A percentile compares a stretch with the other conserved stretches of the same genome.
Evolutionary conservation across 1,284 basidiomycete species (phyloP).

Genomic region (Puccinia polysora): DNA sequence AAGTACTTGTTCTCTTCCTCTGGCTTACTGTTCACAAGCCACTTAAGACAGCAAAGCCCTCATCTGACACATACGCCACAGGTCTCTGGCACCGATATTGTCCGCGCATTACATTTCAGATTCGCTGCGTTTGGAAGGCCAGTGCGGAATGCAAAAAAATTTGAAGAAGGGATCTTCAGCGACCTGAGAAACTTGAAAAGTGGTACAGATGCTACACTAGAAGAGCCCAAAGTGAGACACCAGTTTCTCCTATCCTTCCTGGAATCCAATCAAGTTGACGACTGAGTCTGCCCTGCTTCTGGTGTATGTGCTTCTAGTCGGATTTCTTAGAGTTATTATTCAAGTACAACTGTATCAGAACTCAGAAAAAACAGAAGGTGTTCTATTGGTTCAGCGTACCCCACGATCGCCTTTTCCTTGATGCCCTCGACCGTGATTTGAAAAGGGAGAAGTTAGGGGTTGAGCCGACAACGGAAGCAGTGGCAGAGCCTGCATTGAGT

Average conservation of each 20-base stretch:
- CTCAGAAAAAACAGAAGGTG: slow-evolving; percentile 91
- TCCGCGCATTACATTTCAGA: slow-evolving; percentile 78
- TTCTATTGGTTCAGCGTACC: slow-evolving; percentile 69
- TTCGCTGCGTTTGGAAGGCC: slow-evolving; percentile 77
- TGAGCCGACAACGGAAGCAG: slow-evolving; percentile 70
- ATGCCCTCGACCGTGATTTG: slow-evolving; percentile 84
- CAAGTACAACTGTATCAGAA: slow-evolving; percentile 89
- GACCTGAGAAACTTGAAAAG: slow-evolving; percentile 86
- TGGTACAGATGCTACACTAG: slow-evolving; percentile 77
- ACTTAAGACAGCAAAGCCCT: background rate
- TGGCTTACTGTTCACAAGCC: background rate
- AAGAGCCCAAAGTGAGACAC: slow-evolving; percentile 85
- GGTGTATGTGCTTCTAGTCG: slow-evolving; percentile 58
- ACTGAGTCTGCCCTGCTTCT: background rate
- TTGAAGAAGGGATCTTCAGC: slow-evolving; percentile 86
- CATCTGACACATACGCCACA: background rate
- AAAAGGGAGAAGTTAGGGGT: slow-evolving; percentile 83
- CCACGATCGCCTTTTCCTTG: slow-evolving; percentile 79
- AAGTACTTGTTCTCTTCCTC: slow-evolving; percentile 39
- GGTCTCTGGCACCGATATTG: slow-evolving; percentile 52
- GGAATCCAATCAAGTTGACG: background rate
- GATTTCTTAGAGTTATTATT: slow-evolving; percentile 85
- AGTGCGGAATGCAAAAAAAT: slow-evolving; percentile 78
- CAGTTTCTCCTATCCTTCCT: background rate
- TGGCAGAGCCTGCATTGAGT: slow-evolving; percentile 69